A percentile compares a stretch with the other conserved stretches of the same genome.
Evolutionary conservation across 2,329 filamentous ascomycete genomes (phyloP).

Genomic region (Diaporthe amygdali): DNA sequence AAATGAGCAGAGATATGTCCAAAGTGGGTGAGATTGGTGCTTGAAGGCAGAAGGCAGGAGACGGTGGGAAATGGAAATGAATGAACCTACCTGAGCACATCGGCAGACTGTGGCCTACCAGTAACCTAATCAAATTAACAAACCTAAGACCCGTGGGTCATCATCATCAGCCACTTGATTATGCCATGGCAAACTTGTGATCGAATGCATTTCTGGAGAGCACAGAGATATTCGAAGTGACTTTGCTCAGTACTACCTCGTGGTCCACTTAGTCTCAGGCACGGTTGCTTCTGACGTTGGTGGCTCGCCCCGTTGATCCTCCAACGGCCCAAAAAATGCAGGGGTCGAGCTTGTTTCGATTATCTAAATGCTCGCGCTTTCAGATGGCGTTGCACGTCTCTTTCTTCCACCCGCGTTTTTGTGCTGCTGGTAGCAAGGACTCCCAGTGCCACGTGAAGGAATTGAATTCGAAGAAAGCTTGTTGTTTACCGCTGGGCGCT

Average conservation of each 20-base stretch:
- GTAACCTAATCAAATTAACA: not conserved
- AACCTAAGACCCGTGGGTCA: not conserved
- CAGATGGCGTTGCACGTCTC: not conserved
- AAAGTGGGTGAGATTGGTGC: not conserved
- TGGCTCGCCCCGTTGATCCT: not conserved
- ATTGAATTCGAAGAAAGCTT: not conserved
- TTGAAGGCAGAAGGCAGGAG: not conserved
- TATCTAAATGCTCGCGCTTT: not conserved
- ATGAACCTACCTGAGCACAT: not conserved
- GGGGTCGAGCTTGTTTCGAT: not conserved
- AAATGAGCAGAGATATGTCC: not conserved
- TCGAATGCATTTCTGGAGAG: not conserved
- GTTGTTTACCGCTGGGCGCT: not conserved
- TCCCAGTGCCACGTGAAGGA: not conserved
- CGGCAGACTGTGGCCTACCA: not conserved
- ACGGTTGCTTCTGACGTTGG: not conserved
- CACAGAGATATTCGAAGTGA: not conserved
- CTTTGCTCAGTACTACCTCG: not conserved
- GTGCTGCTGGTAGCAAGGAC: not conserved
- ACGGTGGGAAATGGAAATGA: too few relatives aligned
- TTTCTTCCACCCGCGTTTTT: not conserved
- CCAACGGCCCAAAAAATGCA: not conserved
- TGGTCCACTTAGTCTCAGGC: too few relatives aligned
- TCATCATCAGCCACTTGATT: not conserved
- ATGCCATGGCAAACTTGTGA: not conserved